Evolutionary conservation across 768 basidiomycete genomes (phyloP).

Genomic region (Amanita rubescens): DNA sequence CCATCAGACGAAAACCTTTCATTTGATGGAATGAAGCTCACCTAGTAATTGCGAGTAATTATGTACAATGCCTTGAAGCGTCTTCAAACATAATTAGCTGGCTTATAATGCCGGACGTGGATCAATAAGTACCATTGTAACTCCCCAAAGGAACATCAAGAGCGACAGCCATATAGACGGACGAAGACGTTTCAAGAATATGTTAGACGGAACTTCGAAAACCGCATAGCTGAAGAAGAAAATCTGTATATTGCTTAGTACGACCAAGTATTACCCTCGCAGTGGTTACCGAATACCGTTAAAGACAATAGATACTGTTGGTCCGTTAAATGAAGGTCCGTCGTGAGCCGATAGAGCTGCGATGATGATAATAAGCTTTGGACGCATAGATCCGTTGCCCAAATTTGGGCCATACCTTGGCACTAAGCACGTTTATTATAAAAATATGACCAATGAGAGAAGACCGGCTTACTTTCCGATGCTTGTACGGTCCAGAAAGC

Average conservation of each 20-base stretch:
- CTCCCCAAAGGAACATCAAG: slow-evolving; percentile 69
- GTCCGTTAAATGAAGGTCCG: slow-evolving; percentile 52
- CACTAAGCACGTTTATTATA: slow-evolving; percentile 22
- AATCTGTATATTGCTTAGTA: slow-evolving; percentile 16
- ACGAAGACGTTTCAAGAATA: slow-evolving; percentile 64
- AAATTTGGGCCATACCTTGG: slow-evolving; percentile 22
- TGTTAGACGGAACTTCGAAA: slow-evolving; percentile 73
- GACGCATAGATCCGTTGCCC: neutral
- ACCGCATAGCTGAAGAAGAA: slow-evolving; percentile 62
- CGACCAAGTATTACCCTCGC: neutral
- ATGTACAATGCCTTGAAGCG: slow-evolving; percentile 62
- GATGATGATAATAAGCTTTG: neutral
- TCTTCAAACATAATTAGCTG: slow-evolving; percentile 33
- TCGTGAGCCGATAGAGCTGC: slow-evolving; percentile 58
- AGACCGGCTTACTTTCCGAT: slow-evolving; percentile 39
- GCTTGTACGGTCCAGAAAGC: slow-evolving; percentile 51
- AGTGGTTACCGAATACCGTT: slow-evolving; percentile 33
- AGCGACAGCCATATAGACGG: slow-evolving; percentile 73
- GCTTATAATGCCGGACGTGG: neutral
- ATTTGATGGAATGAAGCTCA: slow-evolving; percentile 20
- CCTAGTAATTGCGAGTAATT: slow-evolving; percentile 66
- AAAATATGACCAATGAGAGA: neutral
- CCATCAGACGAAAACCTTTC: neutral
- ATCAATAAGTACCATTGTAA: slow-evolving; percentile 53
- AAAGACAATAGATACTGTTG: slow-evolving; percentile 58